phyloP scores from a whole-genome alignment of 495 filamentous ascomycete genomes.

The Penicilliopsis zonata region DNA sequence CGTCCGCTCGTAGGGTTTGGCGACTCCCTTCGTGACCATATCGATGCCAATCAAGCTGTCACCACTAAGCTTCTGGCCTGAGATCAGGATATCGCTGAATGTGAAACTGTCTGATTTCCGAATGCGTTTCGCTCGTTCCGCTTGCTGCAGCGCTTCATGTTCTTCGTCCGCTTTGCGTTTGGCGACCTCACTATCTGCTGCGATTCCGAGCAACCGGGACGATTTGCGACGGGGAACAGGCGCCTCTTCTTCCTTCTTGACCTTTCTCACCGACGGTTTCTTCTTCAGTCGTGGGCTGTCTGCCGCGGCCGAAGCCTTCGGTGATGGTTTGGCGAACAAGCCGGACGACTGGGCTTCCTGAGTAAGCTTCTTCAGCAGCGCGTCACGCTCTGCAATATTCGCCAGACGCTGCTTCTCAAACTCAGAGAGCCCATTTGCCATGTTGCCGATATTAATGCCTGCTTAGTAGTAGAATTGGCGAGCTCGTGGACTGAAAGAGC shows the following conservation, averaged over 20 bases:
- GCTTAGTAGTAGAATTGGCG: too few species aligned
- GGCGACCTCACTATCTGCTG: constrained; percentile 57
- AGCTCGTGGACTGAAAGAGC: neutral
- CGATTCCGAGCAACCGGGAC: constrained; percentile 52
- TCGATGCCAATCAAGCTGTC: constrained; percentile 33
- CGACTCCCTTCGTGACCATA: constrained; percentile 52
- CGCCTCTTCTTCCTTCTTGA: constrained; percentile 34
- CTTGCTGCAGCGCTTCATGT: constrained; percentile 44
- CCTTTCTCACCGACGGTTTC: constrained; percentile 32
- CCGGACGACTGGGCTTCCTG: constrained; percentile 42
- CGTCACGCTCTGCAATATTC: constrained; percentile 65
- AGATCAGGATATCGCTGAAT: constrained; percentile 66
- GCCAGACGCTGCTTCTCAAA: constrained; percentile 59
- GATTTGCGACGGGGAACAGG: constrained; percentile 47
- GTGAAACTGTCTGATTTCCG: constrained; percentile 60
- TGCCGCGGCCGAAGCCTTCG: constrained; percentile 15
- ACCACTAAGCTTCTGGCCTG: constrained; percentile 51
- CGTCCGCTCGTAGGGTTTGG: constrained; percentile 66
- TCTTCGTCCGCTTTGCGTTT: constrained; percentile 77
- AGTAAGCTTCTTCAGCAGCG: constrained; percentile 46
- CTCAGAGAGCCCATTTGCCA: constrained; percentile 37
- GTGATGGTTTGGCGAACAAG: constrained; percentile 25
- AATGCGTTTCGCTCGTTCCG: constrained; percentile 55
- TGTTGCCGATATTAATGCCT: constrained; percentile 2
- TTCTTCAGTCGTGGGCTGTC: constrained; percentile 32